Evolutionary conservation across 2,329 filamentous ascomycete species (phyloP), one percentile per base, ranked within the genome.

Genomic region (Eutypa lata): DNA sequence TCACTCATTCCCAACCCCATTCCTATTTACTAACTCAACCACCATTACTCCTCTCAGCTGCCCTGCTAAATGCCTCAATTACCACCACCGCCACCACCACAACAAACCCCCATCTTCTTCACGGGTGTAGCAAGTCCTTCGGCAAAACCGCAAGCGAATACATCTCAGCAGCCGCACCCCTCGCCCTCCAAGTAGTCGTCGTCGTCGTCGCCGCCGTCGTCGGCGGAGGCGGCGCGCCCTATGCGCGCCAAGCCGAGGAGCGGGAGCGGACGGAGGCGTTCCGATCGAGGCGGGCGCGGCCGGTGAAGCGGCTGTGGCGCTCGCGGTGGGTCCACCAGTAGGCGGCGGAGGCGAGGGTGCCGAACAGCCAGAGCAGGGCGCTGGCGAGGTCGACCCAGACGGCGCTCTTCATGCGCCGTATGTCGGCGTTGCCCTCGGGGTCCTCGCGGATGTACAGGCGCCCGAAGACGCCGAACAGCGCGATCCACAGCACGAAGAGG

Each of bases 401-500:
- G 5, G 90, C 89, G 65, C 87, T 85, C 74, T 91, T 91, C 91
- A 96, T 96, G 52, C 89, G 81, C 59, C 77, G 73, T 53, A 93
- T 79, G 48, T 80, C 84, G 40, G 63, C 62, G 65, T 89, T 79
- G 14, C 84, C 85, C 66, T 88, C 76, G 0, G 86, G 69, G 53
- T 90, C 69, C 63, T 86, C 85, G 50, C 82, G 71, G 66, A 96
- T 88, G 76, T 87, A 96, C 78, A 93, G 73, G 72, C 80, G 84
- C 50, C 86, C 91, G 67, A 96, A 96, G 55, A 94, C 75, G 18
- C 90, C 91, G 68, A 96, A 96, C 6, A 94, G 77, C 2, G 85
- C 82, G 54, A 91, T 83, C 87, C 90, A 96, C 28, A 95, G 80
- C 57, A 94, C 76, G 61, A 88, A 89, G 18, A 95, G 71, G 14